Base-by-base conservation (phyloP, 2,329 filamentous ascomycete species). In the Exophiala oligosperma region DNA sequence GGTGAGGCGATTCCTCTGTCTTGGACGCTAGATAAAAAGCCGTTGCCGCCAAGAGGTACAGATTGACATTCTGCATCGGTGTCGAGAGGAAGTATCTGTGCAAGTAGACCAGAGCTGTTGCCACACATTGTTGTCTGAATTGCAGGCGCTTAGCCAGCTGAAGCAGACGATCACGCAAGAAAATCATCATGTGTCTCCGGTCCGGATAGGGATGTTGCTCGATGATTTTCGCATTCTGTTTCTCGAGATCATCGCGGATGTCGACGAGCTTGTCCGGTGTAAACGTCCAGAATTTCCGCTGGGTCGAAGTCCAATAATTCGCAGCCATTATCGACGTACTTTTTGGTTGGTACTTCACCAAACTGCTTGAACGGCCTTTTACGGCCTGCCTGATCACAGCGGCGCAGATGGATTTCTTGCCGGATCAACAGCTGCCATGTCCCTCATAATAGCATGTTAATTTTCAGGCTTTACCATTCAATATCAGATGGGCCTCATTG, bases 271-370 rank as follows among this genome's bases (percentile, higher is more conserved):
- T 86, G 62, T 91, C 86, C 69, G 91, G 89, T 48, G 90, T 88
- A 74, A 96, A 96, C 56, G 91, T 89, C 94, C 94, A 99, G 77
- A 90, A 85, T 66, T 86, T 88, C 67, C 88, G 85, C 76, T 99
- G 94, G 26, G 91, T 94, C 55, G 94, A 97, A 64, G 91, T 89
- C 92, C 92, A 99, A 78, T 93, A 99, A 76, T 93, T 97, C 71
- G 92, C 90, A 35, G 93, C 91, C 93, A 97, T 97, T 43, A 23
- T 43, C 4, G 40, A 23, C 21, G 40, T 3, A 17, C 14, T 17
- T 4, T 43, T 17, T 14, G 11, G 11, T 35, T 11, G 32, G 7
- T 35, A 35, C 32, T 35, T 9, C 32, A 9, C 32, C 32, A 35
- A 35, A 35, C 11, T 35, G 32, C 32, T 35, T 35, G 32, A 35